Evolutionary conservation across 768 basidiomycete genomes (phyloP).

Genomic region (Mycena crocata): DNA sequence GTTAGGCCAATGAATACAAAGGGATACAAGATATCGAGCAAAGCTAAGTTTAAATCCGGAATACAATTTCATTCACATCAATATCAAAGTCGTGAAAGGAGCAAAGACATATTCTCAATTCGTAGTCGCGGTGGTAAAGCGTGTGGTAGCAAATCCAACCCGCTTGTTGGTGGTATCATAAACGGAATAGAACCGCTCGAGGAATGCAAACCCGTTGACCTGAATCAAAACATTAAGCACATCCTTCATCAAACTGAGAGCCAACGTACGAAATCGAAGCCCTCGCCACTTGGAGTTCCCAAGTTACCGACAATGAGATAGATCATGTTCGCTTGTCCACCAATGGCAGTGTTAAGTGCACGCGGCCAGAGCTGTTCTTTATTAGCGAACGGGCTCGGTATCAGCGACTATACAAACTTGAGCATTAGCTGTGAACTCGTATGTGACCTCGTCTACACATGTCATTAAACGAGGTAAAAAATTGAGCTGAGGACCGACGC

Average conservation of each 20-base stretch:
- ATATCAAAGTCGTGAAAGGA: no score
- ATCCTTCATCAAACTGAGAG: background rate
- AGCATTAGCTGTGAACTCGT: conserved; percentile 47
- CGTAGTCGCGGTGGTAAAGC: conserved; percentile 42
- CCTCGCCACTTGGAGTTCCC: conserved; percentile 47
- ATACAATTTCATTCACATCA: no score
- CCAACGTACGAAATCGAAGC: conserved; percentile 51
- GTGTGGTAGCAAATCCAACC: conserved; percentile 55
- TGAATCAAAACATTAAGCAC: background rate
- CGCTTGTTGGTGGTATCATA: conserved; percentile 52
- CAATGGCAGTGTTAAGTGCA: conserved; percentile 40
- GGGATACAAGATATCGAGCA: no score
- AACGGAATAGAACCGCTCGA: conserved; percentile 57
- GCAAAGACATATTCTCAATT: no score
- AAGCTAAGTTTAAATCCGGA: no score
- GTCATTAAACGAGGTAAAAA: background rate
- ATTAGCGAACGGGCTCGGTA: background rate
- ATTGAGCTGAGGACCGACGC: conserved; percentile 31
- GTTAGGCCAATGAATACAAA: no score
- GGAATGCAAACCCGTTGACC: conserved; percentile 31
- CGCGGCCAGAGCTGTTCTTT: conserved; percentile 41
- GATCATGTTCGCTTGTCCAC: conserved; percentile 36
- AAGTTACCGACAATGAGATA: conserved; percentile 45
- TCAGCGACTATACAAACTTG: background rate
- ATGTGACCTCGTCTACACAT: background rate